Evolutionary conservation across 352 stramenopile species (phyloP).

Genomic region (Phytopythium vexans): DNA sequence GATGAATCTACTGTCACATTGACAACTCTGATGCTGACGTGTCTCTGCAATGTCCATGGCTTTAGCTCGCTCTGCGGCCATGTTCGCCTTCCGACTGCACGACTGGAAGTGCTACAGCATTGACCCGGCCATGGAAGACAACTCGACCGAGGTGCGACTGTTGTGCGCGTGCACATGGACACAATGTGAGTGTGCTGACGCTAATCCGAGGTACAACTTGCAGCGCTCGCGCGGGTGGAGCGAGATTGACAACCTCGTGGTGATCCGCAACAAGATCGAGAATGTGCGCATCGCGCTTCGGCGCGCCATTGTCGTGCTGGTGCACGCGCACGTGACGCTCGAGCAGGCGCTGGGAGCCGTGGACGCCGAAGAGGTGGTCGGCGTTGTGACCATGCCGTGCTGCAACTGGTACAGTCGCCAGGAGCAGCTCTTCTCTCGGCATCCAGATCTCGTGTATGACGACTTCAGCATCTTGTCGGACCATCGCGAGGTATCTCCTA

Average conservation of each 20-base stretch:
- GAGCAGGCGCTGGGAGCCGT: constrained; percentile 65
- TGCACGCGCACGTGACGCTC: constrained; percentile 80
- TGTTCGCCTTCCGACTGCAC: constrained; percentile 73
- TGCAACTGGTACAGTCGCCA: constrained; percentile 84
- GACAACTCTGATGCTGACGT: constrained; percentile 1
- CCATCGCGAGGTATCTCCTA: constrained; percentile 54
- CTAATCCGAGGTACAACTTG: not conserved
- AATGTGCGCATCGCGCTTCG: constrained; percentile 66
- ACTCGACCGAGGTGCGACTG: constrained; percentile 31
- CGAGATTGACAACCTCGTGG: constrained; percentile 59
- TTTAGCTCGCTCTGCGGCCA: constrained; percentile 62
- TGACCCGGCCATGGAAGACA: constrained; percentile 71
- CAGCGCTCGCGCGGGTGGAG: constrained; percentile 48
- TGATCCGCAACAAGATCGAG: constrained; percentile 83
- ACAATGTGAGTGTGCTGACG: constrained; percentile 3
- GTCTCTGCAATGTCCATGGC: constrained; percentile 3
- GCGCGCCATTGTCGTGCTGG: constrained; percentile 60
- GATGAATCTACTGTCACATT: not conserved
- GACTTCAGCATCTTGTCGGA: constrained; percentile 81
- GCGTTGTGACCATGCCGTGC: constrained; percentile 71
- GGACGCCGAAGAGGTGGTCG: constrained; percentile 52
- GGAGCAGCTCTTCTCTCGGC: constrained; percentile 46
- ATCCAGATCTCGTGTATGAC: constrained; percentile 72
- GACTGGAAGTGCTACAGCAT: constrained; percentile 79
- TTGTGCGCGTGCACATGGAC: not conserved